Evolutionary conservation across 1,139 yeast species (phyloP), one percentile per base, ranked within the genome.

Genomic region (Scheffersomyces illinoinensis): DNA sequence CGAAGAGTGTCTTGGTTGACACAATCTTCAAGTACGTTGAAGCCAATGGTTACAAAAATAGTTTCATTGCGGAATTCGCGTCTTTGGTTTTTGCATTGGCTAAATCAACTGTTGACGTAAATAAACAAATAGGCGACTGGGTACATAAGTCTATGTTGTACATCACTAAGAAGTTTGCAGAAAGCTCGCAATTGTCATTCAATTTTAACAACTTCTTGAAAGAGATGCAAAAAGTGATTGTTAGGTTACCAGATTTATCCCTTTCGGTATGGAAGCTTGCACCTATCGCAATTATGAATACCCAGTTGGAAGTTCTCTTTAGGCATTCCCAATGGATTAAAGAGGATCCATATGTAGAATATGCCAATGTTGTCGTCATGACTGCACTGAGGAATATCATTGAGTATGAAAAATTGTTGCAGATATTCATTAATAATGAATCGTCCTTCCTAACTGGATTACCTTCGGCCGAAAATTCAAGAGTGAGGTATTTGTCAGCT

Each of bases 291-390:
- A 76, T 87, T 51, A 62, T 90, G 17, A 88, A 90, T 63, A 77
- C 96, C 0, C 90, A 90, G 63, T 71, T 91, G 47, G 96, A 91
- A 69, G 91, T 85, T 18, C 71, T 89, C 4, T 75, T 89, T 24
- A 74, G 75, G 4, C 80, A 79, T 47, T 64, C 70, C 10, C 68
- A 73, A 53, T 90, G 91, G 89, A 68, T 85, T 3, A 57, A 61
- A 19, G 63, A 73, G n/a, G 67, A 74, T 19, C 67, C 66, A 1
- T 70, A 70, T 18, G 69, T 90, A 61, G 74, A 78, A 53, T 84
- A 87, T 64, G 74, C 77, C 5, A 71, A 76, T 48, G 66, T 83
- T 8, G 50, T 82, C 21, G 64, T 80, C 5, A 68, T 81, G 33
- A 66, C 79, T 1, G 78, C 80, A 0, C 64, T 71, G 17, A 72